Evolutionary conservation across 2,329 filamentous ascomycete genomes (phyloP), one percentile per base, ranked within the genome.

Genomic region (Capronia americana): DNA sequence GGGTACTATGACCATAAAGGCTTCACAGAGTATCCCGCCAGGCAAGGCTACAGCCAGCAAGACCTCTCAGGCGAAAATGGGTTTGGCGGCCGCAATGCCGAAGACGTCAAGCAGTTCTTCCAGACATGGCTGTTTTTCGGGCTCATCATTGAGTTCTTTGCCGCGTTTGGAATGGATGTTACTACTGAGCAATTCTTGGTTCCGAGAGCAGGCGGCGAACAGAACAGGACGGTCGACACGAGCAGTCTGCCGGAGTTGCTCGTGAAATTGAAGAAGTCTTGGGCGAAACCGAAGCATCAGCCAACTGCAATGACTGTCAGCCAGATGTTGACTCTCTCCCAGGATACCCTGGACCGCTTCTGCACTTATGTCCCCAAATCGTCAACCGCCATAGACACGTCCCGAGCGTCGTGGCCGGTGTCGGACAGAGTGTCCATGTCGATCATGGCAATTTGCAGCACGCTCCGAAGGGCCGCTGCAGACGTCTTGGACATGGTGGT

Each of bases 41-140:
- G 53, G 11, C 24, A 56, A 34, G 53, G 53, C 20, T 56, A 34
- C n/a, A 56, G 53, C 12, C 20, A 17, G 10, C 26, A 34, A 6
- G 53, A 56, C 4, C 53, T 56, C 12, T 28, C n/a, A 8, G 53
- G 53, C 30, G n/a, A 56, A 10, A 34, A 20, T 20, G 30, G 53
- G 2, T 56, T 56, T 34, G 53, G 30, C 23, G n/a, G 28, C 11
- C 53, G 53, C 11, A 56, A 23, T 10, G 26, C 7, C 30, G 20
- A 56, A 56, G 53, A 56, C 28, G 30, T 56, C 28, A 28, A 56
- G n/a, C 30, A 28, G 17, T 56, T 56, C 53, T 56, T 56, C 53
- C 53, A 56, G 53, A 56, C 53, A 56, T 56, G 53, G 53, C 53
- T 56, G 53, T 28, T 30, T 28, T 56, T 56, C n/a, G 53, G 53